Conservation (phyloP, 805 yeast species). For the Ogataea pilisensis region DNA sequence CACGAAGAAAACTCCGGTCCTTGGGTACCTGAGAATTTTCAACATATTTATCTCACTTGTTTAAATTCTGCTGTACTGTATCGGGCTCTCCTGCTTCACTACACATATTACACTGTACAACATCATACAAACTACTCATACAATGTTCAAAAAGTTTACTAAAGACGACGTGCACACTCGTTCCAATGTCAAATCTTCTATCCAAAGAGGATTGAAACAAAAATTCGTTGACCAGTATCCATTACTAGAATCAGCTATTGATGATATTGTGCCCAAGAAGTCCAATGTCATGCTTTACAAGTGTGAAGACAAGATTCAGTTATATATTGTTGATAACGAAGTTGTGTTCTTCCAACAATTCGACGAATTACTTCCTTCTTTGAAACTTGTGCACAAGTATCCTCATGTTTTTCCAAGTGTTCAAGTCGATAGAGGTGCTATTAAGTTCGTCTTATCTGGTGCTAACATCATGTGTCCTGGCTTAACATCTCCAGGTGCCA, state of each 20-base stretch:
- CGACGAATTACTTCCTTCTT: constrained; percentile 71
- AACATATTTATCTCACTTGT: not conserved
- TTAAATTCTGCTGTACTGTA: no score
- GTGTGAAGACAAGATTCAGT: constrained; percentile 84
- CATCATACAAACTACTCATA: no score
- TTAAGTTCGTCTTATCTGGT: constrained; percentile 90
- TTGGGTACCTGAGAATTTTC: no score
- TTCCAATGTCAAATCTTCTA: constrained; percentile 88
- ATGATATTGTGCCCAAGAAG: constrained; percentile 83
- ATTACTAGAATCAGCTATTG: constrained; percentile 68
- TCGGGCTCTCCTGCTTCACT: no score
- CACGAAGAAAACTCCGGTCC: no score
- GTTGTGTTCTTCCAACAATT: constrained; percentile 79
- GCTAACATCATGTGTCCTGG: constrained; percentile 98
- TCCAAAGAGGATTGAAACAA: constrained; percentile 81
- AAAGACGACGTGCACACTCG: constrained; percentile 87
- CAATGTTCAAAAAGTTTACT: constrained; percentile 48
- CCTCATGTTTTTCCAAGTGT: constrained; percentile 83
- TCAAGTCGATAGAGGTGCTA: constrained; percentile 93
- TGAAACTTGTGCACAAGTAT: constrained; percentile 72
- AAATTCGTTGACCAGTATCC: constrained; percentile 74
- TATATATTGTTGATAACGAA: constrained; percentile 69
- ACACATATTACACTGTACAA: no score
- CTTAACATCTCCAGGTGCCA: constrained; percentile 80
- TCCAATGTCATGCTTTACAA: constrained; percentile 74